Evolutionary conservation across 768 basidiomycete genomes (phyloP), one percentile per base, ranked within the genome.

Genomic region (Leucosporidium scottii): DNA sequence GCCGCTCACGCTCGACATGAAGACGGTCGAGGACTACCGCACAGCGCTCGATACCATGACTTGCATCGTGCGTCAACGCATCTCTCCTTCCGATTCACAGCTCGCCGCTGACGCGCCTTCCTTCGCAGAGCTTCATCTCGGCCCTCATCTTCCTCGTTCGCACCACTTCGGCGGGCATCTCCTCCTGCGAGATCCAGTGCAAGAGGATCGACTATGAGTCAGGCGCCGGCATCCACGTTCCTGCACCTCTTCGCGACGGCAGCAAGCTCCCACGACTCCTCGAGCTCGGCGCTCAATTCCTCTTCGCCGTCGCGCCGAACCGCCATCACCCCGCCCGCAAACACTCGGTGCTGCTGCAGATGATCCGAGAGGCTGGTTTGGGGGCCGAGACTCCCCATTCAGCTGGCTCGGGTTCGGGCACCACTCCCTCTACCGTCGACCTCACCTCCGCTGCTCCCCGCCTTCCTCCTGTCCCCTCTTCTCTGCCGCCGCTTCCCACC

Each of bases 31-130:
- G 39, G 69, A 71, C 31, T 71, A 64, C 62, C 67, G 67, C 60
- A 71, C 69, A 2, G 69, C 69, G n/a, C 69, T 67, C 31, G 69
- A 71, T 30, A 66, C 69, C 2, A 65, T 71, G 54, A 64, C 59
- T 25, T 71, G 69, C 59, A 62, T 71, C 27, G 66, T 66, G 31
- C 50, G 68, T 59, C 27, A 59, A 10, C 4, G 27, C 13, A 8
- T 44, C 6, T 2, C 15, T 44, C 3, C 15, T 17, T 44, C 13
- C 15, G 8, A 15, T 44, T 3, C 3, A n/a, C n/a, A 44, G 39
- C 39, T 8, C 15, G 3, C 15, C 39, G 15, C 39, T 44, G 13
- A 44, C 13, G 3, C 4, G 23, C 44, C 13, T 12, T 31, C 0
- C 28, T 30, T 5, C n/a, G 65, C 55, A 69, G 68, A 61, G 65